phyloP scores from a whole-genome alignment of 768 basidiomycete genomes.

The Arthromyces matolae region DNA sequence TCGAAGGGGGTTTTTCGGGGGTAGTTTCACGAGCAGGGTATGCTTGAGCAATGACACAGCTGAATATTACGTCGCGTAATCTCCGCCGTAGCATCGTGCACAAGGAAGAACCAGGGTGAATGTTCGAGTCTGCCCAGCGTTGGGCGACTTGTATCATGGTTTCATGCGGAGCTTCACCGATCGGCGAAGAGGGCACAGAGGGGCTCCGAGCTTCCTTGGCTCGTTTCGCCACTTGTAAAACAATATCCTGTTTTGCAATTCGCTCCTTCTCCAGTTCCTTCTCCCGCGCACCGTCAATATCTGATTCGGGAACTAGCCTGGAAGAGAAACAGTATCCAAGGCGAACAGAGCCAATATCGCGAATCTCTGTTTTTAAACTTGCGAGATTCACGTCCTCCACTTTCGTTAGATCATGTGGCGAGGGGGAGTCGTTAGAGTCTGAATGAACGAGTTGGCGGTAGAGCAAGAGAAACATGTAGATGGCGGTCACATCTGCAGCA shows the following conservation, averaged over 20 bases:
- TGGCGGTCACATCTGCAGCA: constrained; percentile 65
- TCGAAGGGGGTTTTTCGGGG: constrained; percentile 24
- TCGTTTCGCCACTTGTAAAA: constrained; percentile 72
- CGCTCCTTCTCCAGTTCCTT: constrained; percentile 52
- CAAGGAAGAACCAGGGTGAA: constrained; percentile 57
- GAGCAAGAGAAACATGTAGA: constrained; percentile 79
- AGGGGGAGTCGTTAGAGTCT: constrained; percentile 31
- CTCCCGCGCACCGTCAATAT: constrained; percentile 17
- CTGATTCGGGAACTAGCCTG: constrained; percentile 20
- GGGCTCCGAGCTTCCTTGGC: constrained; percentile 45
- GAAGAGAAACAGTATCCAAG: constrained; percentile 57
- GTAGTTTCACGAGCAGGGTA: constrained; percentile 44
- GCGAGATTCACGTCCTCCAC: constrained; percentile 52
- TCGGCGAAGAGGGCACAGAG: constrained; percentile 22
- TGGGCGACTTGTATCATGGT: constrained; percentile 56
- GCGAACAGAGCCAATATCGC: constrained; percentile 61
- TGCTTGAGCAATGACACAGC: constrained; percentile 49
- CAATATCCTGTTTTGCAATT: constrained; percentile 57
- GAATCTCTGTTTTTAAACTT: constrained; percentile 70
- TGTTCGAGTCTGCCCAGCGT: constrained; percentile 69
- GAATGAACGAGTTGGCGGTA: constrained; percentile 71
- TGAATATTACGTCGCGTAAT: constrained; percentile 61
- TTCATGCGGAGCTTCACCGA: constrained; percentile 42
- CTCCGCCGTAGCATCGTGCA: constrained; percentile 57
- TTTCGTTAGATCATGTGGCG: constrained; percentile 30